phyloP scores from a whole-genome alignment of 1,284 basidiomycete genomes.

The Rhodotorula sp. region DNA sequence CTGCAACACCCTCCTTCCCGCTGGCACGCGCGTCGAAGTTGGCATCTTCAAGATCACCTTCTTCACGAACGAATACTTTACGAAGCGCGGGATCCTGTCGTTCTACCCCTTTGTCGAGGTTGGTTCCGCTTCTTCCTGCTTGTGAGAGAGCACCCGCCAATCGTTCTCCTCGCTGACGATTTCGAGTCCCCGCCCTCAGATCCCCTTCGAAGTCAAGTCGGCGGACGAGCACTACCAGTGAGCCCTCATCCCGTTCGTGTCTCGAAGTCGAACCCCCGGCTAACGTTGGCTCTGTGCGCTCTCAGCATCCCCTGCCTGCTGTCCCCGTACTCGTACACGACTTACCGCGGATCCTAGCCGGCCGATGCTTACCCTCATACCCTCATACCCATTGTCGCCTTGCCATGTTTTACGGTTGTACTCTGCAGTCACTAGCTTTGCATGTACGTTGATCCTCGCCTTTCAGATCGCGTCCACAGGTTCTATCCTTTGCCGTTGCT shows the following conservation, averaged over 20 bases:
- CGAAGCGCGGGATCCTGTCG: slow-evolving; percentile 37
- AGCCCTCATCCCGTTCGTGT: background rate
- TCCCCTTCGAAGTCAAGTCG: slow-evolving; percentile 47
- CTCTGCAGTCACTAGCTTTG: background rate
- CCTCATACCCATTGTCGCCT: background rate
- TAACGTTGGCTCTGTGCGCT: background rate
- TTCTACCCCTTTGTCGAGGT: slow-evolving; percentile 49
- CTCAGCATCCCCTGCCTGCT: slow-evolving; percentile 36
- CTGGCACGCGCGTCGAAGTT: slow-evolving; percentile 35
- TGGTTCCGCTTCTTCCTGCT: background rate
- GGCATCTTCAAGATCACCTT: slow-evolving; percentile 48
- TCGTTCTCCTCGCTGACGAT: background rate
- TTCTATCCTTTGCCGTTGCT: too few relatives aligned
- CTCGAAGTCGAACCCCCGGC: background rate
- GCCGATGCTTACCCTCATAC: background rate
- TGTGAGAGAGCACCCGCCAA: too few relatives aligned
- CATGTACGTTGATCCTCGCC: background rate
- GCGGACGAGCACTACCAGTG: slow-evolving; percentile 46
- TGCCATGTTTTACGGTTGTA: background rate
- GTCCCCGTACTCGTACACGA: slow-evolving; percentile 33
- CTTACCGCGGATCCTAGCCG: slow-evolving; percentile 39
- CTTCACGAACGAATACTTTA: slow-evolving; percentile 46
- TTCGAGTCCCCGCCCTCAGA: slow-evolving; percentile 16
- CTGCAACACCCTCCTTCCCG: slow-evolving; percentile 41
- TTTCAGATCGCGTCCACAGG: too few relatives aligned